Evolutionary conservation across 345 rosid species (phyloP).

Genomic region (Rhizophora mangle): DNA sequence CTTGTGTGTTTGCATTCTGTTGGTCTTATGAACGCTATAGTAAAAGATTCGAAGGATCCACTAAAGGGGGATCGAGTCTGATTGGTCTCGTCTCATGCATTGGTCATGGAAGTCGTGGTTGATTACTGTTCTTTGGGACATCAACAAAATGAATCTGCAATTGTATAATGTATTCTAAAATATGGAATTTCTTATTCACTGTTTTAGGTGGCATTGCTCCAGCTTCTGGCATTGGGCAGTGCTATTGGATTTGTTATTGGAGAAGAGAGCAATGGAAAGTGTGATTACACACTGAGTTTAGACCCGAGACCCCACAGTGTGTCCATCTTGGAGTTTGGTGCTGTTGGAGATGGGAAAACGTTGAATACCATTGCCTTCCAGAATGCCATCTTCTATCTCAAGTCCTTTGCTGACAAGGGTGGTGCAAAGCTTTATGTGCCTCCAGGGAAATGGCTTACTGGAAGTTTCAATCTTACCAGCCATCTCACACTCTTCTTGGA

Average conservation of each 20-base stretch:
- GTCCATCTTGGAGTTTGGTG: conserved; percentile 87
- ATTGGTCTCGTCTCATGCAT: background rate
- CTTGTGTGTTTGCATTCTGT: conserved; percentile 1
- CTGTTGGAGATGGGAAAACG: conserved; percentile 82
- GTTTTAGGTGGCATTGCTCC: conserved; percentile 66
- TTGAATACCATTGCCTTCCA: conserved; percentile 84
- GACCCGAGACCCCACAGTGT: conserved; percentile 85
- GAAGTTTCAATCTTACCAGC: conserved; percentile 92
- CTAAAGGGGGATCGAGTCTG: background rate
- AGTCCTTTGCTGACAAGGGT: conserved; percentile 94
- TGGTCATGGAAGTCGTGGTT: background rate
- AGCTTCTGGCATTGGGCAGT: conserved; percentile 76
- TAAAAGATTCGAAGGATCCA: background rate
- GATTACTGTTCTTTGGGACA: background rate
- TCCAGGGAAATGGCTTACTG: conserved; percentile 83
- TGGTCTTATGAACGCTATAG: background rate
- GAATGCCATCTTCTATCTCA: conserved; percentile 88
- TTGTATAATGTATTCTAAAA: conserved; percentile 2
- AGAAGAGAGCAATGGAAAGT: conserved; percentile 37
- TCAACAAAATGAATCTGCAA: conserved; percentile 12
- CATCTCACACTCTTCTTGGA: conserved; percentile 93
- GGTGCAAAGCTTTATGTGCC: conserved; percentile 98
- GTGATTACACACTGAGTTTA: conserved; percentile 47
- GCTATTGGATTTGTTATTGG: conserved; percentile 33
- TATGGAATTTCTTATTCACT: background rate